phyloP scores from a whole-genome alignment of 176 grass and related monocot genomes.

The Poa annua region DNA sequence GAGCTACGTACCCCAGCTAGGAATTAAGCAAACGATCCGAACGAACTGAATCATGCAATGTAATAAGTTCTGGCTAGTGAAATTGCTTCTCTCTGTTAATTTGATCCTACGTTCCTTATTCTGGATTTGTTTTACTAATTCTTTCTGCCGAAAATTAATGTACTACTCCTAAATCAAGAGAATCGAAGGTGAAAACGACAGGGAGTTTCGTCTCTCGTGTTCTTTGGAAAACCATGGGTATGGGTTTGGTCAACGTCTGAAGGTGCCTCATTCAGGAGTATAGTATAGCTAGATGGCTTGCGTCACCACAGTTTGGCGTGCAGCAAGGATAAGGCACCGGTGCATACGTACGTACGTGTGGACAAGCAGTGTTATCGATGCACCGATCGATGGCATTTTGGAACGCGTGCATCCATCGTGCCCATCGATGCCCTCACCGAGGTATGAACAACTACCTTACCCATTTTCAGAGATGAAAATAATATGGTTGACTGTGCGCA shows the following conservation, averaged over 20 bases:
- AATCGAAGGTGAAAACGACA: neutral
- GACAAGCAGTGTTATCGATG: neutral
- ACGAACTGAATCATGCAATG: neutral
- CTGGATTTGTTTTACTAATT: neutral
- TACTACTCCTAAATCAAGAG: neutral
- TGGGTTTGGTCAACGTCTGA: constrained; percentile 18
- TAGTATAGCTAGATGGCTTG: neutral
- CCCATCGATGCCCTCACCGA: neutral
- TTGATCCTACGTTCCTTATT: neutral
- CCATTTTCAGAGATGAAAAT: neutral
- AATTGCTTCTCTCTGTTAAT: neutral
- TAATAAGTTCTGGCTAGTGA: neutral
- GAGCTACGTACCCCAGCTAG: neutral
- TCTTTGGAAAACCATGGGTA: neutral
- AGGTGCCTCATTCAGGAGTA: neutral
- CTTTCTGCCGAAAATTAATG: neutral
- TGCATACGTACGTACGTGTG: constrained; percentile 1
- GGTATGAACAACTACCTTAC: too few species aligned
- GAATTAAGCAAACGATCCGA: constrained; percentile 28
- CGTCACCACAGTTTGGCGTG: neutral
- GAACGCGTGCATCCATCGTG: constrained; percentile 13
- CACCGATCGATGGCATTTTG: constrained; percentile 7
- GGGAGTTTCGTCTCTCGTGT: neutral
- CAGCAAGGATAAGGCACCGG: constrained; percentile 42
- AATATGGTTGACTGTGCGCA: neutral